Base-by-base conservation (phyloP, 2,329 filamentous ascomycete genomes). In the Xylaria polymorpha region DNA sequence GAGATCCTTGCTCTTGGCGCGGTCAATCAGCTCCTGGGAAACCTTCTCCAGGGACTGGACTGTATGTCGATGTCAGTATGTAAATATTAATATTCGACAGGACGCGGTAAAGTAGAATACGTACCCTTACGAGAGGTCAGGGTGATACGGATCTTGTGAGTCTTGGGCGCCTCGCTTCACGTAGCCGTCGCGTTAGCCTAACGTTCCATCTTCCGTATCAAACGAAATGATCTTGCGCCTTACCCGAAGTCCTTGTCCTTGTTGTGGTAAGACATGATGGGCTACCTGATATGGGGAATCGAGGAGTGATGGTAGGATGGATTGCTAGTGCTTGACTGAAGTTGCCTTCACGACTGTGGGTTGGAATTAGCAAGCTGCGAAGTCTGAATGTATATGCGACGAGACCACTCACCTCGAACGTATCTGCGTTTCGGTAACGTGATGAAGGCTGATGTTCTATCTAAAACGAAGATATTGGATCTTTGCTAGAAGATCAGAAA, bases 1-100 rank as follows among this genome's bases (percentile, higher is more conserved):
- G 81, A 99, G 93, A 83, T 97, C 94, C 94, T 99, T 99, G 88
- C 88, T 91, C 89, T 97, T 97, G 82, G 96, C 94, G 82, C 96
- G 95, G 87, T 99, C 96, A 84, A 98, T 94, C 83, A 99, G 93
- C 88, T 98, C 96, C 82, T 90, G 88, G 90, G 94, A 98, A 83
- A 98, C 95, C 88, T 97, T 97, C 91, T 98, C 96, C 82, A 98
- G 93, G 78, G 94, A 91, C 82, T 91, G 87, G 82, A 98, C 95
- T 87, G 12, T 62, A 60, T 20, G n/a, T n/a, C 12, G 1, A n/a
- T 53, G 60, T 70, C n/a, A 70, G 68, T 39, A 60, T 14, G 35
- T 18, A 10, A 37, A 18, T 32, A 25, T n/a, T n/a, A n/a, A n/a
- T 14, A n/a, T 14, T 37, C 5, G 14, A 41, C 4, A 22, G 15